Base-by-base conservation (phyloP, 805 yeast genomes). In the Maudiozyma barnettii region DNA sequence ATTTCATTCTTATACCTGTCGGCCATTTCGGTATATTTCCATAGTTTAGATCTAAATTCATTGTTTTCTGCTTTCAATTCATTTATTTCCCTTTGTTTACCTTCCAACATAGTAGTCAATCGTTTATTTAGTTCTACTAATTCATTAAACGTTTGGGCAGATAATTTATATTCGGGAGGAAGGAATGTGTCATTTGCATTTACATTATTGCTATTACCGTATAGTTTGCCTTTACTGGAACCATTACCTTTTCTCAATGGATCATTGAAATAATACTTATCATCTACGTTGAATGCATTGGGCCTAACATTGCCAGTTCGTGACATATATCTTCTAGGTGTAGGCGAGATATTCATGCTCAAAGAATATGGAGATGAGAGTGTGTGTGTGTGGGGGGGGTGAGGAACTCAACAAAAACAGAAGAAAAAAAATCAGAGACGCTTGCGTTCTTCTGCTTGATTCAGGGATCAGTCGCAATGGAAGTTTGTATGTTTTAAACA, bases 141-240 rank as follows among this genome's bases (percentile, higher is more conserved):
- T 45, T 64, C 65, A 46, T 70, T 74, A 18, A 68, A 57, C 63
- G 67, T 65, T 43, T 65, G 61, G 4, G 70, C 59, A 42, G 61
- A 66, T 36, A 64, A 56, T 45, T 62, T 63, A 45, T 66, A 64
- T 41, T 65, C 69, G 31, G 65, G 70, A 5, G 66, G 66, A 20
- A 63, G 48, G 16, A 61, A 53, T 33, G 54, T 53, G 18, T 60
- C 67, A 33, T 50, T 46, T 13, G 39, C 21, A 38, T 37, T 37
- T 12, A 36, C 22, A 5, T 18, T 12, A 12, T 9, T 12, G 10
- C 21, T 14, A n/a, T 21, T 22, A 13, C 20, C 23, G 29, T 13
- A 37, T 26, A 26, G 4, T 9, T 26, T 26, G 10, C 30, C 8
- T 12, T 26, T 26, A 6, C 30, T 12, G 8, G 8, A 26, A 26